Base-by-base conservation (phyloP, 164 flowering plant genomes). In the Buxus sempervirens region DNA sequence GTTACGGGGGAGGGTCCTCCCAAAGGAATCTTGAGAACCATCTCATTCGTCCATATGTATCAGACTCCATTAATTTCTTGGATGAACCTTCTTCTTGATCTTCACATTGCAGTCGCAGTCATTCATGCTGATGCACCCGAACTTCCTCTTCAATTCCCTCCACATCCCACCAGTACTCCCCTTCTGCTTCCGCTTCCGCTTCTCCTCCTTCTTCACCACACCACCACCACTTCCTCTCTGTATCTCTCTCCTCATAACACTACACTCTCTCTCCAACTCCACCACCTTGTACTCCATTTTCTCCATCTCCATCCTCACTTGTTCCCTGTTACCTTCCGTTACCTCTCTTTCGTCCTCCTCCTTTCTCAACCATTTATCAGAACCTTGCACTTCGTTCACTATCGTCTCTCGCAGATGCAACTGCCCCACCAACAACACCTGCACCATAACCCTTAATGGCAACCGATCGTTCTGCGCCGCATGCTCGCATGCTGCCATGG, bases 131-230 rank as follows among this genome's bases (percentile, higher is more conserved):
- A 64, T 70, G 76, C 96, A 90, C 20, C 94, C 93, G 48, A 90
- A 70, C 75, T 86, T 89, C 80, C 95, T 87, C 83, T 86, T 90
- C 86, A 89, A 61, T 58, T 79, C 84, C 66, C 66, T 79, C 98
- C 98, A 90, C 67, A 85, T 48, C 48, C 84, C 75, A 16, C 21
- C 28, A 4, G 3, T 4, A 32, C 38, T 7, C 3, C 38, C 38
- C 38, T 32, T 32, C 38, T n/a, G n/a, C n/a, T n/a, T n/a, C n/a
- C n/a, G n/a, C n/a, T 32, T 32, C 38, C 38, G 3, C 38, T 32
- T 73, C 62, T 81, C 76, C 76, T 73, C 66, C 72, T 67, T 78
- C 61, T 70, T 75, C 57, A n/a, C 54, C 45, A 32, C 59, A 0
- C 27, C 60, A 28, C 59, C 64, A 19, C 66, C 77, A 41, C 70